Evolutionary conservation across 345 rosid species (phyloP).

Genomic region (Salix caprea): DNA sequence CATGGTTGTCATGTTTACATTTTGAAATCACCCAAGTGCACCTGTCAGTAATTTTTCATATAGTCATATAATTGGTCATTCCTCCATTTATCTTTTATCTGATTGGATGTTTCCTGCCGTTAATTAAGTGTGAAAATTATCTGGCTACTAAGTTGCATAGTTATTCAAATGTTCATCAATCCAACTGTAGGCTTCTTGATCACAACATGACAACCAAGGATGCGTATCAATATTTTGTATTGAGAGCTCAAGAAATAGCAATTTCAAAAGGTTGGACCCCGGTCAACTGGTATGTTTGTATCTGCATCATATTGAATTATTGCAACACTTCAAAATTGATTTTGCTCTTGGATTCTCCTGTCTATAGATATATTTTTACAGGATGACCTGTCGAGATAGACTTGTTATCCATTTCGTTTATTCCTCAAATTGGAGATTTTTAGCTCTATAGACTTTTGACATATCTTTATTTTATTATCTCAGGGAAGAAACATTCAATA

Average conservation of each 20-base stretch:
- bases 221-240: constrained; percentile 72
- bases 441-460: background rate
- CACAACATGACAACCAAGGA: constrained; percentile 60
- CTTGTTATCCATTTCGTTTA: background rate
- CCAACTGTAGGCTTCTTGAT: constrained; percentile 61
- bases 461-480: constrained; percentile 12
- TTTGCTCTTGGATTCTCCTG: constrained; percentile 2
- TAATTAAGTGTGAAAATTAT: background rate
- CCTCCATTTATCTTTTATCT: background rate
- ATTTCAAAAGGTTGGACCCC: constrained; percentile 72
- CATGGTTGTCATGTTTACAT: background rate
- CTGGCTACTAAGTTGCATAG: background rate
- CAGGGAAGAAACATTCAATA: constrained; percentile 87
- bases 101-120: background rate
- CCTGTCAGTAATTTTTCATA: background rate
- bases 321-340: background rate
- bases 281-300: constrained; percentile 64
- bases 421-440: background rate
- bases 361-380: background rate
- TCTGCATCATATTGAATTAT: background rate
- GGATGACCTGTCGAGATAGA: background rate
- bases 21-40: background rate
- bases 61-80: background rate
- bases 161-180: background rate
- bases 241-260: constrained; percentile 79